Conservation (phyloP, 371 early-diverging fungal species). For the Lichtheimia corymbifera region DNA sequence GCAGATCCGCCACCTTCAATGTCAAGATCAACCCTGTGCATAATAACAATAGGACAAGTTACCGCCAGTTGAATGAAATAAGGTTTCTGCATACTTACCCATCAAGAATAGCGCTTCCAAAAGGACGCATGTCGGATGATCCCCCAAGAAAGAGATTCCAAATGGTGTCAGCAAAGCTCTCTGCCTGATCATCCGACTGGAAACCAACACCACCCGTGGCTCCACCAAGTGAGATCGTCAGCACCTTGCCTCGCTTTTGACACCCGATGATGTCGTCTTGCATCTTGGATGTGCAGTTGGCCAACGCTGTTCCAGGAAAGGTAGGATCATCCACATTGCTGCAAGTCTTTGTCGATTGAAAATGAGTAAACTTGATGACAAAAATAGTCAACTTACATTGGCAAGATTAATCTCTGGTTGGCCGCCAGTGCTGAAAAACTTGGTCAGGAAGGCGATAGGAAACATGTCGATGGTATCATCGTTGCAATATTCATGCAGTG, state of each 20-base stretch:
- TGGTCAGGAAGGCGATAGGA: slow-evolving; percentile 69
- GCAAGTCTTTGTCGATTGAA: slow-evolving; percentile 19
- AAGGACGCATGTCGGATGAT: slow-evolving; percentile 50
- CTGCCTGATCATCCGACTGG: slow-evolving; percentile 37
- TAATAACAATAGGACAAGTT: slow-evolving; percentile 2
- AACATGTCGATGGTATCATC: slow-evolving; percentile 60
- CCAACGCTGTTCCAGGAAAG: slow-evolving; percentile 50
- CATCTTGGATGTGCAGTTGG: slow-evolving; percentile 49
- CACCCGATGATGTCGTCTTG: slow-evolving; percentile 56
- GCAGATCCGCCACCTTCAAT: slow-evolving; percentile 61
- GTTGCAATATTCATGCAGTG: slow-evolving; percentile 64
- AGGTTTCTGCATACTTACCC: slow-evolving; percentile 33
- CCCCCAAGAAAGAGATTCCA: slow-evolving; percentile 66
- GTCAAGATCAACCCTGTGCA: slow-evolving; percentile 56
- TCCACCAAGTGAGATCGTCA: slow-evolving; percentile 62
- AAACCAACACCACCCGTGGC: slow-evolving; percentile 58
- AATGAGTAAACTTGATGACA: neutral
- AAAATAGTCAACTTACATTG: slow-evolving; percentile 35
- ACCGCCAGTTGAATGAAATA: neutral
- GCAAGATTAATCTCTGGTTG: slow-evolving; percentile 64
- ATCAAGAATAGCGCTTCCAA: slow-evolving; percentile 59
- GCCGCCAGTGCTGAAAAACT: slow-evolving; percentile 51
- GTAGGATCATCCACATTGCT: slow-evolving; percentile 45
- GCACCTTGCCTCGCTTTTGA: slow-evolving; percentile 54
- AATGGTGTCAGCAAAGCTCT: slow-evolving; percentile 52